Base-by-base conservation (phyloP, 2,329 filamentous ascomycete genomes). In the Tolypocladium guangdongense region DNA sequence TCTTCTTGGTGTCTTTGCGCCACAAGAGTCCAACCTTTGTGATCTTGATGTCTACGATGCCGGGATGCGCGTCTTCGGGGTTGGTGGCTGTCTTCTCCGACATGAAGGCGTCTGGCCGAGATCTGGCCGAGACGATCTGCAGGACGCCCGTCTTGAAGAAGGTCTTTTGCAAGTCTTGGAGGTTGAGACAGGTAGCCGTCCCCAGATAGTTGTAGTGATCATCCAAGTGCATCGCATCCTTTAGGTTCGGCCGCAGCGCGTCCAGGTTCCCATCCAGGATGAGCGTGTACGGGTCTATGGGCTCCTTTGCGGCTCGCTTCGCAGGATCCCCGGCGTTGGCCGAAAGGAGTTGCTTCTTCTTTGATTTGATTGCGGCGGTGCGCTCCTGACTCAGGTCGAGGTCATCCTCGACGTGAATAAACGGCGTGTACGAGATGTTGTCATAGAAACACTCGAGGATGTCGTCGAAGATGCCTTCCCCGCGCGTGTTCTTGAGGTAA, bases 381-480 rank as follows among this genome's bases (percentile, higher is more conserved):
- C 87, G 84, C 54, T 90, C 86, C 54, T 83, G 84, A 61, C 87
- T 89, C 56, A 89, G 77, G 66, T 92, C 88, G 32, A 91, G 71
- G 61, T 96, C 90, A 64, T 96, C 91, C 68, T 99, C 93, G 47
- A 96, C 90, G 64, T 96, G 90, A 60, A 99, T 96, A 66, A 99
- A 99, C 2, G 93, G 93, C 2, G 93, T 99, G 67, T 99, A 99
- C 54, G 87, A 88, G 60, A 99, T 95, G 66, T 99, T 99, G 73
- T 99, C 93, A 71, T 97, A 99, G 66, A 99, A 95, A 66, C 92
- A 96, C 63, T 90, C 90, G 16, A 97, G 76, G 43, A 97, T 88
- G 59, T 97, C 92, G 59, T 95, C 88, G 51, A 88, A 88, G n/a
- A 97, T 88, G 16, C 90, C 90, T 66, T 97, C 91, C 3, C 88